Conservation (phyloP, 73 alveolate genomes). For the Paramecium tetraurelia region DNA sequence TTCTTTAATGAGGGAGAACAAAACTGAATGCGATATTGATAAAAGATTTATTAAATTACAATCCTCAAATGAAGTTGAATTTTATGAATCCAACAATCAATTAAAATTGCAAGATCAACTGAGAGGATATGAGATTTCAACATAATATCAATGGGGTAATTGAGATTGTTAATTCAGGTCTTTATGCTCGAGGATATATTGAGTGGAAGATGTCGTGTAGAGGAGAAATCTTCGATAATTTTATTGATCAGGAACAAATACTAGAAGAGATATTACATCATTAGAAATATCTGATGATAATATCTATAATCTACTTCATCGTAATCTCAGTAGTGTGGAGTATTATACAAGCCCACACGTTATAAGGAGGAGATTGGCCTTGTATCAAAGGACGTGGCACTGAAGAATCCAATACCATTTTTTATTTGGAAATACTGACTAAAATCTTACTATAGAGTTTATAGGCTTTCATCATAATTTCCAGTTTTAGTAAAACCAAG, state of each 20-base stretch:
- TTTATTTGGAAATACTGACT: background rate
- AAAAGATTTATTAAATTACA: background rate
- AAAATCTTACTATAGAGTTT: background rate
- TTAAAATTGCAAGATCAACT: background rate
- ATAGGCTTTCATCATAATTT: background rate
- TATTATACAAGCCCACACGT: background rate
- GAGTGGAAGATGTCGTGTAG: slow-evolving; percentile 30
- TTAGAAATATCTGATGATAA: background rate
- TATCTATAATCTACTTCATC: background rate
- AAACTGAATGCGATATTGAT: slow-evolving; percentile 10
- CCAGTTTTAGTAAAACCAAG: background rate
- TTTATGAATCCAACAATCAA: background rate
- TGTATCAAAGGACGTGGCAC: slow-evolving; percentile 28
- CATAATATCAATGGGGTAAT: slow-evolving; percentile 20
- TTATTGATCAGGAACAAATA: background rate
- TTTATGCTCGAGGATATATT: slow-evolving; percentile 11
- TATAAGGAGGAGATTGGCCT: slow-evolving; percentile 26
- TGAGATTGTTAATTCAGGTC: background rate
- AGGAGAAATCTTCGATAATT: background rate
- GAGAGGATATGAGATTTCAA: background rate
- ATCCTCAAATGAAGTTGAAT: background rate
- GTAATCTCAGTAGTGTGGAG: background rate
- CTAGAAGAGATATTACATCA: background rate
- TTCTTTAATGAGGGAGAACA: slow-evolving; percentile 19
- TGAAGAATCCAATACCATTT: background rate